Conservation (phyloP, 352 stramenopile species). For the Globisporangium megalacanthum region DNA sequence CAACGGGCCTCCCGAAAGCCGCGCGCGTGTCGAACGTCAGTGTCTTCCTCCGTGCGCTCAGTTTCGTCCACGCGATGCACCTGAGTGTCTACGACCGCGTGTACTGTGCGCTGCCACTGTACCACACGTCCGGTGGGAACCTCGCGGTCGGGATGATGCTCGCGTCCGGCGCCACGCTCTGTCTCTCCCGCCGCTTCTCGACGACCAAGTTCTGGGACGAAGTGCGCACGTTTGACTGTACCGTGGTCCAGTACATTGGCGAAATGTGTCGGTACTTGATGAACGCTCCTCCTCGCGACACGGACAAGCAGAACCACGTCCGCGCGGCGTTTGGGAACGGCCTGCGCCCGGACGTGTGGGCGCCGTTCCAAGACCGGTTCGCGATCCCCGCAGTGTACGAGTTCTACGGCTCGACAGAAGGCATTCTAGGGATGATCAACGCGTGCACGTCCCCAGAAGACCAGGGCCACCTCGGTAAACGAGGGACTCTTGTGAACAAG, state of each 20-base stretch:
- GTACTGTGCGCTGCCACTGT: conserved; percentile 80
- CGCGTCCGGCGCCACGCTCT: conserved; percentile 62
- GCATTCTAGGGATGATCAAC: conserved; percentile 79
- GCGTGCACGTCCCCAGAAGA: conserved; percentile 50
- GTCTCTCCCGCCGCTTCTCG: conserved; percentile 75
- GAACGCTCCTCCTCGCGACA: conserved; percentile 34
- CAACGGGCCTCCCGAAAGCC: conserved; percentile 77
- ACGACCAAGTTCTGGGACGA: conserved; percentile 73
- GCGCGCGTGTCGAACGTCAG: conserved; percentile 71
- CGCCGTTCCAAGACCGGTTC: conserved; percentile 83
- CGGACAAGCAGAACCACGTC: conserved; percentile 64
- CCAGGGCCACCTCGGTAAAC: conserved; percentile 59
- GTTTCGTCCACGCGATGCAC: conserved; percentile 44
- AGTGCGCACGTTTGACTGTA: conserved; percentile 58
- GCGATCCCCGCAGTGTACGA: conserved; percentile 83
- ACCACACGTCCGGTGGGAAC: conserved; percentile 80
- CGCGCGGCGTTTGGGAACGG: conserved; percentile 89
- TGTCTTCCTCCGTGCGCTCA: conserved; percentile 54
- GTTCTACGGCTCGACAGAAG: conserved; percentile 92
- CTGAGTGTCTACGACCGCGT: conserved; percentile 55
- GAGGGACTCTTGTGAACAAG: conserved; percentile 42
- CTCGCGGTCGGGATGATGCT: conserved; percentile 80
- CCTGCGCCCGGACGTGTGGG: conserved; percentile 86
- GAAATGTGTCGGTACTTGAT: conserved; percentile 88
- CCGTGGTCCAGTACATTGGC: conserved; percentile 88